phyloP scores from a whole-genome alignment of 2,329 filamentous ascomycete genomes.

The Pseudopyricularia javanii region DNA sequence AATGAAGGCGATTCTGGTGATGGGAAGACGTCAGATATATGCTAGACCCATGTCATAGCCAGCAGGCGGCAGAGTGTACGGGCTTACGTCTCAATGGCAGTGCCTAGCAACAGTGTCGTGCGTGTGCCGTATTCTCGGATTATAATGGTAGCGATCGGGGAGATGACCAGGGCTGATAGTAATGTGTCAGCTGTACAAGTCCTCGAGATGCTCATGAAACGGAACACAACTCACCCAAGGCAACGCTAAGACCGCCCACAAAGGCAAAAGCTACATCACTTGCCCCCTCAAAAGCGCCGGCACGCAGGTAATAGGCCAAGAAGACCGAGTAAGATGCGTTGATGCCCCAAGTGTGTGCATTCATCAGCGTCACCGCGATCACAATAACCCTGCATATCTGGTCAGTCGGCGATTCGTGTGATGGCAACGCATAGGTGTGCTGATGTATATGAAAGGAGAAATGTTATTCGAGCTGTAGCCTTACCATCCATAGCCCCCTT shows the following conservation, averaged over 20 bases:
- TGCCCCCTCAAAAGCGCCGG: constrained; percentile 48
- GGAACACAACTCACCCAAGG: constrained; percentile 23
- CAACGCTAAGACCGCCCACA: constrained; percentile 59
- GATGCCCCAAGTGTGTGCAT: constrained; percentile 64
- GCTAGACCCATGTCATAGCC: background rate
- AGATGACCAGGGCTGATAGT: constrained; percentile 46
- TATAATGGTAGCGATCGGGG: constrained; percentile 52
- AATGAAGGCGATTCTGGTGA: constrained; percentile 41
- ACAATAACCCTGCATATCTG: constrained; percentile 33
- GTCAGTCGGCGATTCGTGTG: background rate
- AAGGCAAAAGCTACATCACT: constrained; percentile 61
- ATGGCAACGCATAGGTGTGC: no score
- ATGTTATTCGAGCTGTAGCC: no score
- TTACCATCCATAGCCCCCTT: constrained; percentile 50
- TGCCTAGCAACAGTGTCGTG: constrained; percentile 50
- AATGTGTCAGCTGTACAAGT: background rate
- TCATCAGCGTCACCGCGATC: constrained; percentile 41
- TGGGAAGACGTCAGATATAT: background rate
- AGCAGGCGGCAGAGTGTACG: background rate
- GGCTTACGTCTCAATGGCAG: constrained; percentile 44
- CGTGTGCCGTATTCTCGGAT: constrained; percentile 52
- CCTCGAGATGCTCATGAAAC: background rate
- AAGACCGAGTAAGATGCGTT: constrained; percentile 53
- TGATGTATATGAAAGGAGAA: background rate
- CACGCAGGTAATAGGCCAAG: constrained; percentile 42